Conservation (phyloP, 345 rosid genomes). For the Eucalyptus rudis region DNA sequence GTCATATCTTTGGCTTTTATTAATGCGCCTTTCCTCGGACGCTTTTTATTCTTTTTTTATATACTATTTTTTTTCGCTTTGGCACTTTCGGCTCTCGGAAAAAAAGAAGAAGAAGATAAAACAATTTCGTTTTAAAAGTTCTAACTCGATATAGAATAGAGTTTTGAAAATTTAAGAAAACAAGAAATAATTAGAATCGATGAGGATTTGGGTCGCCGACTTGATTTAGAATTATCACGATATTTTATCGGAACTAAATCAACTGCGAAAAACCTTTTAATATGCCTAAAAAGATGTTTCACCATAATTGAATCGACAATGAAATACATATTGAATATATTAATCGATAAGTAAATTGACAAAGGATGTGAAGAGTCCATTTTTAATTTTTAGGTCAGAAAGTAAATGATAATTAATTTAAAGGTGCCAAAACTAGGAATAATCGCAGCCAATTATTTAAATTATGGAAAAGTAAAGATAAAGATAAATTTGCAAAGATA, state of each 20-base stretch:
- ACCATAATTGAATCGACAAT: rapidly evolving
- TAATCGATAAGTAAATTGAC: too few relatives aligned
- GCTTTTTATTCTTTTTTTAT: neutral
- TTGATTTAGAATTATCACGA: neutral
- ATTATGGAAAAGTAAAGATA: too few relatives aligned
- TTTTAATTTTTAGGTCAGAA: too few relatives aligned
- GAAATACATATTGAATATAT: too few relatives aligned
- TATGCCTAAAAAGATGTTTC: too few relatives aligned
- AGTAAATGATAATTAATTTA: too few relatives aligned
- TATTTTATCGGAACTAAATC: rapidly evolving
- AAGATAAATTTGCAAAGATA: too few relatives aligned
- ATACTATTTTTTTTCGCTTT: neutral
- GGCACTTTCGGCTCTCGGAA: neutral
- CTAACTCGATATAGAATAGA: neutral
- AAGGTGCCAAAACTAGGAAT: too few relatives aligned
- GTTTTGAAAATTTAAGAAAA: neutral
- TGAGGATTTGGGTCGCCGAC: neutral
- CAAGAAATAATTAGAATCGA: neutral
- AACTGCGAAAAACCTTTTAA: rapidly evolving
- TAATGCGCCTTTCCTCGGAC: neutral
- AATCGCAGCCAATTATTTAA: rapidly evolving
- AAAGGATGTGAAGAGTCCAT: too few relatives aligned
- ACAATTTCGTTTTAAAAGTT: neutral
- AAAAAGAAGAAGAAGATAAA: too few relatives aligned
- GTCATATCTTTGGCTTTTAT: neutral